Evolutionary conservation across 441 rosid species (phyloP).

Genomic region (Capsella rubella): DNA sequence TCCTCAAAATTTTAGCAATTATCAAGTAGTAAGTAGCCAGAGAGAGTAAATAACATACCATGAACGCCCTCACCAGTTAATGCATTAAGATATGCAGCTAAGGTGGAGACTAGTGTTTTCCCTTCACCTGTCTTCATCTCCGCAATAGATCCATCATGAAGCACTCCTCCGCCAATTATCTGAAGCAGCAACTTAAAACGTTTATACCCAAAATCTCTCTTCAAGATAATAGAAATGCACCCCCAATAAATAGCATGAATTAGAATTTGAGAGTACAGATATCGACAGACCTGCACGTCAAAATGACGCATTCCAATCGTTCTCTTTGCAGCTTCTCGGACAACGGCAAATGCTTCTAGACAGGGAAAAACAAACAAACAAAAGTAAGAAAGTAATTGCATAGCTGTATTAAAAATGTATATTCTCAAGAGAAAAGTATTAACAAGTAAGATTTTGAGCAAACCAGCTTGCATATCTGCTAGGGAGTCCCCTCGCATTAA

Average conservation of each 20-base stretch:
- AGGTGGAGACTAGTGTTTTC: slow-evolving; percentile 90
- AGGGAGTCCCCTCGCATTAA: slow-evolving; percentile 69
- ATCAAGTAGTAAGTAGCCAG: background rate
- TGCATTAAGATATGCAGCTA: slow-evolving; percentile 97
- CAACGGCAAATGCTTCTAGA: slow-evolving; percentile 92
- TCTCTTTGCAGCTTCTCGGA: slow-evolving; percentile 97
- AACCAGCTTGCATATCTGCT: slow-evolving; percentile 92
- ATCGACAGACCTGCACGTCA: slow-evolving; percentile 82
- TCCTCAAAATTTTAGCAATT: slow-evolving; percentile 24
- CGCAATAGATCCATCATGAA: slow-evolving; percentile 96
- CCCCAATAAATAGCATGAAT: background rate
- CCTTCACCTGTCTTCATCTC: slow-evolving; percentile 99
- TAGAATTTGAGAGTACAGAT: slow-evolving; percentile 5
- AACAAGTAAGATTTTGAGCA: slow-evolving; percentile 11
- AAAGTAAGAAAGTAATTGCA: slow-evolving; percentile 21
- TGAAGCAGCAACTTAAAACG: slow-evolving; percentile 45
- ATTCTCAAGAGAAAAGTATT: slow-evolving; percentile 4
- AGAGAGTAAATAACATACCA: slow-evolving; percentile 59
- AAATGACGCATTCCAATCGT: slow-evolving; percentile 99
- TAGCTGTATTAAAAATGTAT: background rate
- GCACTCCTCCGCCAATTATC: slow-evolving; percentile 97
- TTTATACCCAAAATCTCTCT: slow-evolving; percentile 31
- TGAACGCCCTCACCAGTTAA: slow-evolving; percentile 93
- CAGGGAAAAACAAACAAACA: slow-evolving; percentile 10
- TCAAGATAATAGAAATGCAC: slow-evolving; percentile 12